phyloP scores from a whole-genome alignment of 148 eudicot species.

The Cornus florida region DNA sequence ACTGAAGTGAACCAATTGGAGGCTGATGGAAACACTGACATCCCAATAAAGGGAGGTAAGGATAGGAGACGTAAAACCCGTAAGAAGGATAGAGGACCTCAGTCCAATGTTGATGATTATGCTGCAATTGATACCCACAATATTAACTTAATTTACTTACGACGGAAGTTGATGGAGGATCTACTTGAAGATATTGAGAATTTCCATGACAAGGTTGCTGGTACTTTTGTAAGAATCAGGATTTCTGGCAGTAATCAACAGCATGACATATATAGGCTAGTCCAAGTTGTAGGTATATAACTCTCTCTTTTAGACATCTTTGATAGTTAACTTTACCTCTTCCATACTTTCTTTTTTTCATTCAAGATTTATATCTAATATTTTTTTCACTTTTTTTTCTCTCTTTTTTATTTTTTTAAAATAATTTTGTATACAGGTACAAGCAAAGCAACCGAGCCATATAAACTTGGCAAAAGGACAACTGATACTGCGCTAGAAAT shows the following conservation, averaged over 20 bases:
- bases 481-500: slow-evolving; percentile 80
- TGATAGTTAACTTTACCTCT: not conserved
- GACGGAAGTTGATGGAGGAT: slow-evolving; percentile 85
- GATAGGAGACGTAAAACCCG: slow-evolving; percentile 67
- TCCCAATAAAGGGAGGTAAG: slow-evolving; percentile 47
- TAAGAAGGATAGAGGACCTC: slow-evolving; percentile 61
- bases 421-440: slow-evolving; percentile 59
- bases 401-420: not conserved
- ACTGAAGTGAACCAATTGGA: slow-evolving; percentile 55
- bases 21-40: slow-evolving; percentile 59
- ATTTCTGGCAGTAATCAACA: slow-evolving; percentile 79
- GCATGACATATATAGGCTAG: slow-evolving; percentile 95
- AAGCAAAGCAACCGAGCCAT: slow-evolving; percentile 67
- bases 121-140: slow-evolving; percentile 97
- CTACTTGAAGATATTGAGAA: slow-evolving; percentile 74
- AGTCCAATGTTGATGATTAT: slow-evolving; percentile 86
- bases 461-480: slow-evolving; percentile 84
- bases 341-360: no score
- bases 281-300: slow-evolving; percentile 83
- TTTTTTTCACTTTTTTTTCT: not conserved
- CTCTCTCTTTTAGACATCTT: not conserved
- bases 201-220: slow-evolving; percentile 73
- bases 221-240: slow-evolving; percentile 91
- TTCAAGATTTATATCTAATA: not conserved
- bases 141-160: slow-evolving; percentile 75